Evolutionary conservation across 306 rosid species (phyloP), one percentile per base, ranked within the genome.

Genomic region (Trifolium repens): DNA sequence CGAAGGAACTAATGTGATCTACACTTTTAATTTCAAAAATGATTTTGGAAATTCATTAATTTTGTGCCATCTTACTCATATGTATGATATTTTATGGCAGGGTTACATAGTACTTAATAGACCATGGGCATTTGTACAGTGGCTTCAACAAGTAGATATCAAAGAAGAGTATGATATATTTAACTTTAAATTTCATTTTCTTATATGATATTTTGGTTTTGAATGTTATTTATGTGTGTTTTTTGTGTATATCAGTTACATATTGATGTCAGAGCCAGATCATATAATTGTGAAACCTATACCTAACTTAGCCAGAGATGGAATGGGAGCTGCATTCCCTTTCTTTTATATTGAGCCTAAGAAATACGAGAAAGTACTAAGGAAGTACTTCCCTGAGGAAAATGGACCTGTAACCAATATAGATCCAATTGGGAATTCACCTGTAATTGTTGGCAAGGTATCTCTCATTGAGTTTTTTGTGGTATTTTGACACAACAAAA

Each of bases 51-150:
- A 8, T 53, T 53, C 27, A 17, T 53, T 53, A 16, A 17, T 34
- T 27, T 76, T 66, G 43, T 72, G 19, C 24, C 32, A 19, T 52
- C 49, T 75, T 17, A 11, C 64, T 71, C 35, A n/a, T 22, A 22
- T 40, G 8, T 68, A 5, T 67, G 42, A 71, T 49, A 30, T 30
- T 61, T 42, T 62, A 37, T 81, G 6, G 39, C 97, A 96, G 99
- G 99, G 99, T 46, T 96, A 96, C 85, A 92, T 96, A 78, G 99
- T 96, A 72, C 97, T 96, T 81, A 96, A 96, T 80, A 89, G 99
- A 79, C 99, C 99, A 24, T 92, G 99, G 99, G 99, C 99, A 40
- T 96, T 96, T 90, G 99, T 96, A 54, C 99, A 96, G 67, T 96
- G 99, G 99, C 99, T 96, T 84, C 82, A 82, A 58, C 82, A 89